Base-by-base conservation (phyloP, 139 green algal genomes). In the Chlamydomonas eustigma region DNA sequence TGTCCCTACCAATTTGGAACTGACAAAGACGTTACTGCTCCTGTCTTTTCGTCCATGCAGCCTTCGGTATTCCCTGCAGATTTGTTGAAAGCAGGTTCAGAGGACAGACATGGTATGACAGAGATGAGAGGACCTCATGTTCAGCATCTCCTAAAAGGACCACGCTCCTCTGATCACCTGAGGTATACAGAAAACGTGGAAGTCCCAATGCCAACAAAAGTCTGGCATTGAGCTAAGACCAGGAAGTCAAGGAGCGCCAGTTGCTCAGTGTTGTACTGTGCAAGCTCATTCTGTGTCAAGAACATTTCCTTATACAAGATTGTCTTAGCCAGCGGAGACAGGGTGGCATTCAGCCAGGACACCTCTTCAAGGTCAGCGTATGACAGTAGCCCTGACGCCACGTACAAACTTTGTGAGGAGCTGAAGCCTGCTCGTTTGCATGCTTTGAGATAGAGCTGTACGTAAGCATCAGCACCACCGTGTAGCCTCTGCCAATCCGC, bases 201-300 rank as follows among this genome's bases (percentile, higher is more conserved):
- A 25, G 80, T 88, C 4, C 88, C 88, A 74, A 93, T 87, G 8
- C 88, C 88, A 25, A 90, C 88, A 81, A 92, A 93, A 32, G 52
- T 77, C 2, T 83, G 44, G 52, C 75, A 74, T 5, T 84, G 78
- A 0, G 85, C 80, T 52, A 93, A 75, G 50, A 93, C 86, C 37
- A 93, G 35, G 58, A 93, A 93, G 64, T 93, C 88, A 37, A 93
- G 71, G 30, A 92, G 80, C 2, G 88, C 88, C 78, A 87, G 78
- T 74, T 93, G 88, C 82, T 93, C 88, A 22, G 85, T 85, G 71
- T 89, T 91, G 36, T 92, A 74, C 2, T 38, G 67, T 34, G 70
- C 32, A 31, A 91, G 73, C 75, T 64, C 18, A 18, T 64, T 71
- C 22, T 73, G 8, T 2, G 78, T 78, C 51, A 92, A 28, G 72